A percentile compares a stretch with the other conserved stretches of the same genome.
Evolutionary conservation across 768 basidiomycete genomes (phyloP).

Genomic region (Royoungia palumana): DNA sequence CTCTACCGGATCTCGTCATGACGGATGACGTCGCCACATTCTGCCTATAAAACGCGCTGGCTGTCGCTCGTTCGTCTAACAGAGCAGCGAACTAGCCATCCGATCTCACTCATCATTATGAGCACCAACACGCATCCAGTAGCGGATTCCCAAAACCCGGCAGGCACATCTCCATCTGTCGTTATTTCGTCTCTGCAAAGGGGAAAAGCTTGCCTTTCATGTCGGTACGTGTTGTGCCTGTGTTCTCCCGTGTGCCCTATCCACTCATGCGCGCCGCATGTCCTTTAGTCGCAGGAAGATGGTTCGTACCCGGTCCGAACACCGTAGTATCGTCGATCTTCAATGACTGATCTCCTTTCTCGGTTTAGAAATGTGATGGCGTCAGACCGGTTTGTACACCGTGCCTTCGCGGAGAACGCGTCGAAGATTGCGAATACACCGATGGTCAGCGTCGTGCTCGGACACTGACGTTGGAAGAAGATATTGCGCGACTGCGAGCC

Average conservation of each 20-base stretch:
- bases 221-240: slow-evolving; percentile 37
- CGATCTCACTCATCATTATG: background rate
- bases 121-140: background rate
- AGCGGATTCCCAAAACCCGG: slow-evolving; percentile 4
- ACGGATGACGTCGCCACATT: background rate
- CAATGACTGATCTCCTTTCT: background rate
- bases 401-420: slow-evolving; percentile 55
- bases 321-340: too few species aligned
- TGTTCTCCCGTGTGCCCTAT: background rate
- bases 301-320: slow-evolving; percentile 22
- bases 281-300: slow-evolving; percentile 46
- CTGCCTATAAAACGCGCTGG: slow-evolving; percentile 13
- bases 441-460: slow-evolving; percentile 60
- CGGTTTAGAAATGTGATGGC: slow-evolving; percentile 64
- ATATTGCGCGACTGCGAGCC: slow-evolving; percentile 51
- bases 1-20: background rate
- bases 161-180: background rate
- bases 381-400: slow-evolving; percentile 61
- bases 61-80: background rate
- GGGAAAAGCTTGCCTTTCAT: slow-evolving; percentile 51
- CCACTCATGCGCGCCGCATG: background rate
- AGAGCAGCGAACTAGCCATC: background rate
- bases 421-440: slow-evolving; percentile 69
- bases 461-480: slow-evolving; percentile 59
- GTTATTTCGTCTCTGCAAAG: slow-evolving; percentile 35